Base-by-base conservation (phyloP, 1,284 basidiomycete species). In the Earliella scabrosa region DNA sequence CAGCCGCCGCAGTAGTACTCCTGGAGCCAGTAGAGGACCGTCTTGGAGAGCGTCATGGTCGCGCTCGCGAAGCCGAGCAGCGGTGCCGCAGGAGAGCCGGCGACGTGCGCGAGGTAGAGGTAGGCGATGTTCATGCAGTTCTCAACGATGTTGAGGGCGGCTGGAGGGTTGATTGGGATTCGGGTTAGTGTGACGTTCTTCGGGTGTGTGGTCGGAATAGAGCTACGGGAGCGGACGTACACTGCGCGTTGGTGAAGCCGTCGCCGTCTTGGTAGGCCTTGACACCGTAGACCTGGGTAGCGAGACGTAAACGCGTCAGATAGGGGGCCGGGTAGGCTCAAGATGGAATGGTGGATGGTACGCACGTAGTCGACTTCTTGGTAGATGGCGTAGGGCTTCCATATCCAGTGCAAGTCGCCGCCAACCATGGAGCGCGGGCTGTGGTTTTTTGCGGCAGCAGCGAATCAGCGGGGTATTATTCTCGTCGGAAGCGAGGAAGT, bases 241-340 rank as follows among this genome's bases (percentile, higher is more conserved):
- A 82, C 76, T 97, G 94, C 2, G 95, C 94, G 63, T 85, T 91
- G 11, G 93, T 87, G 73, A 97, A 97, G 0, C 95, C 95, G 56
- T 89, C 82, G 20, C 83, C 82, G 1, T 77, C 71, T 56, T 87
- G 73, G 41, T 87, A 78, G 0, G 89, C 82, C 29, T 79, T 78
- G 24, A 86, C 64, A 11, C 92, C 92, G 66, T 97, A 97, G 11
- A 92, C 73, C 88, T 89, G 58, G 46, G 48, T 43, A 29, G 31
- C 29, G 16, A 36, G 47, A 32, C 32, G 35, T 36, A 21, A 27
- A 6, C 18, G 20, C 31, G 29, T 56, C 38, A 53, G 34, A 31
- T 31, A 31, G 7, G 61, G 48, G 36, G 52, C n/a, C 18, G 3
- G 9, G 24, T 44, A 40, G 18, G 38, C 47, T 52, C 38, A 2